These are phyloP conservation scores for Aspergillus campestris DNA, from an alignment of 495 filamentous ascomycete species.

Conservation along the genomic window DNA sequence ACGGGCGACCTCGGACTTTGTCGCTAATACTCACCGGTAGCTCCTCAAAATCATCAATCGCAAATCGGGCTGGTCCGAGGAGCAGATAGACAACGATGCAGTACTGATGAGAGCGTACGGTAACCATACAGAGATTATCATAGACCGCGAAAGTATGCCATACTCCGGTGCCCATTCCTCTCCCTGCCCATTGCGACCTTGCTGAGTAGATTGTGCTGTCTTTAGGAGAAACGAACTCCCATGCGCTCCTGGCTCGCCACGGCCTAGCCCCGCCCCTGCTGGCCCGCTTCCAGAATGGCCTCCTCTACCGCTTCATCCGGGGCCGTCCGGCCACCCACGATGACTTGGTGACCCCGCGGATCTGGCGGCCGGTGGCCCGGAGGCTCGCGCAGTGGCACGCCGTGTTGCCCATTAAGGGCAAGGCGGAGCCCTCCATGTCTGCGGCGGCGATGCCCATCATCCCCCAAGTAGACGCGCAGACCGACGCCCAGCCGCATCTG, in stretches of 20 bases:
- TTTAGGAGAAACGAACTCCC: slow-evolving; percentile 60
- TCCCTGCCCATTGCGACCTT: slow-evolving; percentile 28
- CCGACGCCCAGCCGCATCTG: slow-evolving; percentile 10
- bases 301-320: slow-evolving; percentile 85
- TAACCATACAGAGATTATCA: slow-evolving; percentile 86
- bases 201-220: slow-evolving; percentile 27
- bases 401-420: slow-evolving; percentile 40
- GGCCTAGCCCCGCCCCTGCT: slow-evolving; percentile 79
- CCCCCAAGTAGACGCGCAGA: slow-evolving; percentile 22
- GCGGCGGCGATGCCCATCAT: slow-evolving; percentile 7
- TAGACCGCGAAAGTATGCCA: slow-evolving; percentile 85
- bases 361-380: slow-evolving; percentile 78
- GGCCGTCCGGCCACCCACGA: slow-evolving; percentile 70
- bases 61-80: slow-evolving; percentile 63
- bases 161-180: slow-evolving; percentile 9
- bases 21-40: slow-evolving; percentile 30
- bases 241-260: slow-evolving; percentile 66
- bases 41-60: slow-evolving; percentile 83
- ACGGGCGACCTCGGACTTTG: background rate
- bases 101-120: slow-evolving; percentile 92
- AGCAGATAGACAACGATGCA: slow-evolving; percentile 76
- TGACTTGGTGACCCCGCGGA: slow-evolving; percentile 59
- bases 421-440: slow-evolving; percentile 3
- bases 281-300: slow-evolving; percentile 91
- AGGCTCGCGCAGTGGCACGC: slow-evolving; percentile 91